These are phyloP conservation scores for Penicillium canescens DNA, from an alignment of 495 filamentous ascomycete species.

Conservation along the genomic window DNA sequence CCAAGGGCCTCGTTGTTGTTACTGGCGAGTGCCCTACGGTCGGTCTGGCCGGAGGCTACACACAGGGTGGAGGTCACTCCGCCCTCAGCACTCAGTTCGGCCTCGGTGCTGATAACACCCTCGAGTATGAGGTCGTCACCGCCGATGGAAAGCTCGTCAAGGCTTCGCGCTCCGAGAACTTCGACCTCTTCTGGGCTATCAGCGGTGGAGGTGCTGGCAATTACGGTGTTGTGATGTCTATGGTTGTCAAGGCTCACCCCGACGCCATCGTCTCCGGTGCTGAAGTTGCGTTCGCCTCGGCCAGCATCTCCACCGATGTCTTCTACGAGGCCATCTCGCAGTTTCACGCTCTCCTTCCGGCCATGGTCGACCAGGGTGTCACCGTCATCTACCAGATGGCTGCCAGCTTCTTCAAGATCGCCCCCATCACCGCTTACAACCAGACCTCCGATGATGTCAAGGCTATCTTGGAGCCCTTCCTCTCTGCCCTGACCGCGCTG, in stretches of 20 bases:
- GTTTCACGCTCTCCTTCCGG: slow-evolving; percentile 47
- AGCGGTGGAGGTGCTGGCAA: slow-evolving; percentile 66
- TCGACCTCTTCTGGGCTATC: slow-evolving; percentile 69
- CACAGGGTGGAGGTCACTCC: slow-evolving; percentile 63
- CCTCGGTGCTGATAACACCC: slow-evolving; percentile 62
- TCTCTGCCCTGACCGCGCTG: slow-evolving; percentile 24
- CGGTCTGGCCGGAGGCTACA: slow-evolving; percentile 56
- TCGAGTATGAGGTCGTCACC: slow-evolving; percentile 65
- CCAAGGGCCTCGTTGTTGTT: slow-evolving; percentile 30
- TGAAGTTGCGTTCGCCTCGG: slow-evolving; percentile 24
- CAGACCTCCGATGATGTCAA: slow-evolving; percentile 28
- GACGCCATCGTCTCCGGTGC: slow-evolving; percentile 40
- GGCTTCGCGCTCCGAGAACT: slow-evolving; percentile 52
- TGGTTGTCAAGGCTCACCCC: slow-evolving; percentile 46
- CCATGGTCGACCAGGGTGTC: slow-evolving; percentile 51
- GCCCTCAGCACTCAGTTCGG: slow-evolving; percentile 55
- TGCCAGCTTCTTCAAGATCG: slow-evolving; percentile 43
- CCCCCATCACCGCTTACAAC: slow-evolving; percentile 40
- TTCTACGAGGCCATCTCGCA: slow-evolving; percentile 45
- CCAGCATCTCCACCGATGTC: slow-evolving; percentile 32
- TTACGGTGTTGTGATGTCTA: slow-evolving; percentile 59
- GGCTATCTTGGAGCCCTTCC: slow-evolving; percentile 33
- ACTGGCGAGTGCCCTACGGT: slow-evolving; percentile 42
- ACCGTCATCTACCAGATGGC: slow-evolving; percentile 51
- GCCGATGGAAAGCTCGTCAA: slow-evolving; percentile 50